Conservation (phyloP, 2,329 filamentous ascomycete genomes). For the Zasmidium citrigriseum region DNA sequence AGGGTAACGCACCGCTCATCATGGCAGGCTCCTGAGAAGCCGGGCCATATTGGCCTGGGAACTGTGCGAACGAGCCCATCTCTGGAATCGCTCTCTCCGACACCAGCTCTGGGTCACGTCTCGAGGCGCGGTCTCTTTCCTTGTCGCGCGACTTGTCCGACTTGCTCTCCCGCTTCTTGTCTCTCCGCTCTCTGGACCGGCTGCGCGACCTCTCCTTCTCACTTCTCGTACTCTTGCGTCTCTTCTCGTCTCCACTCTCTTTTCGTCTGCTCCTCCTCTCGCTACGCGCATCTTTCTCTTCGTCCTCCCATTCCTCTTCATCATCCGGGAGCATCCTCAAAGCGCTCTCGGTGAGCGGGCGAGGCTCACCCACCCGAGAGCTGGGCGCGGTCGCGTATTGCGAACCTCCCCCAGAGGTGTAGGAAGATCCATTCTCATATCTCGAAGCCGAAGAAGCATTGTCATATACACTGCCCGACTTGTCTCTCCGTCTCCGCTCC, state of each 20-base stretch:
- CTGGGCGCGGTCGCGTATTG: constrained; percentile 40
- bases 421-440: constrained; percentile 9
- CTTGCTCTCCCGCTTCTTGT: constrained; percentile 22
- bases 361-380: constrained; percentile 26
- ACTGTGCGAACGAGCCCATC: constrained; percentile 34
- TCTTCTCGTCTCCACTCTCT: constrained; percentile 29
- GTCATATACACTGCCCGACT: constrained; percentile 28
- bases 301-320: constrained; percentile 35
- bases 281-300: constrained; percentile 30
- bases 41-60: constrained; percentile 31
- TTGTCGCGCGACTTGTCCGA: constrained; percentile 22
- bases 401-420: constrained; percentile 5
- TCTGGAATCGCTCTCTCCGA: constrained; percentile 28
- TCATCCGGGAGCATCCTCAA: constrained; percentile 34
- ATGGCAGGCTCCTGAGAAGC: constrained; percentile 14
- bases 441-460: constrained; percentile 12
- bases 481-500: constrained; percentile 25
- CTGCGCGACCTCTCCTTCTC: constrained; percentile 33
- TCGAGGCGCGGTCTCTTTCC: constrained; percentile 15
- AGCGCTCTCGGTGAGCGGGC: constrained; percentile 36
- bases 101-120: constrained; percentile 17
- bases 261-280: constrained; percentile 32
- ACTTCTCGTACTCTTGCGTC: constrained; percentile 32
- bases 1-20: constrained; percentile 35
- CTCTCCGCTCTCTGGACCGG: constrained; percentile 24